phyloP scores from a whole-genome alignment of 2,329 filamentous ascomycete species.

The Cladosporium sp. region DNA sequence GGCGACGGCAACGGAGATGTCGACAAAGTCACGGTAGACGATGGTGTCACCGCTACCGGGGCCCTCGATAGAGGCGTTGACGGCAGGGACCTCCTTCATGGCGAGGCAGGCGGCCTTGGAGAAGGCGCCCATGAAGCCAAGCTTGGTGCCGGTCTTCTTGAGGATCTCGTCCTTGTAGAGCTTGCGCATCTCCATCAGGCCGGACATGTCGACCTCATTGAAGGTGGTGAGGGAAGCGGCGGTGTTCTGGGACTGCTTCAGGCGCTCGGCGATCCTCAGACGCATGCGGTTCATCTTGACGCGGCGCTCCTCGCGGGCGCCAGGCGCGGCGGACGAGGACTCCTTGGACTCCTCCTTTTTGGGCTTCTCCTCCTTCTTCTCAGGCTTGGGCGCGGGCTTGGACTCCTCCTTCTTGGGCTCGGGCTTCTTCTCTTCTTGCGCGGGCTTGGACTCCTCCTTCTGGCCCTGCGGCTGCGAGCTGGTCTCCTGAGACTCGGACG shows the following conservation, averaged over 20 bases:
- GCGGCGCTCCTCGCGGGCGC: conserved; percentile 80
- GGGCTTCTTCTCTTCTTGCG: conserved; percentile 36
- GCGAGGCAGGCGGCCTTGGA: conserved; percentile 84
- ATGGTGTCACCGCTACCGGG: conserved; percentile 94
- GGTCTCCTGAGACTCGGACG: conserved; percentile 54
- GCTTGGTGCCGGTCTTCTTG: conserved; percentile 94
- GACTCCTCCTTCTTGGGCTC: conserved; percentile 43
- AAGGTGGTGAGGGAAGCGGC: conserved; percentile 96
- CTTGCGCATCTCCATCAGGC: conserved; percentile 94
- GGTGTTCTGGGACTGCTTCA: conserved; percentile 99
- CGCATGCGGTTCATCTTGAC: conserved; percentile 99
- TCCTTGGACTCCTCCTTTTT: conserved; percentile 42
- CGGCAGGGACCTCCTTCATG: conserved; percentile 89
- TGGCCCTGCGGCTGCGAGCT: conserved; percentile 51
- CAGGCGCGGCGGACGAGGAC: conserved; percentile 42
- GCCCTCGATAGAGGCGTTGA: conserved; percentile 96
- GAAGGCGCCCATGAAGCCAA: conserved; percentile 99
- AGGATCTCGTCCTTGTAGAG: conserved; percentile 94
- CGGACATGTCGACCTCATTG: conserved; percentile 99
- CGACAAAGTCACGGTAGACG: conserved; percentile 96
- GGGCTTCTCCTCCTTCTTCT: conserved; percentile 35
- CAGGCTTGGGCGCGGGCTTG: conserved; percentile 28
- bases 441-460: conserved; percentile 41
- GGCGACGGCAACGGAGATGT: conserved; percentile 94
- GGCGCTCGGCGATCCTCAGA: conserved; percentile 89